Conservation (phyloP, 805 yeast genomes). For the Scheffersomyces lignosus region DNA sequence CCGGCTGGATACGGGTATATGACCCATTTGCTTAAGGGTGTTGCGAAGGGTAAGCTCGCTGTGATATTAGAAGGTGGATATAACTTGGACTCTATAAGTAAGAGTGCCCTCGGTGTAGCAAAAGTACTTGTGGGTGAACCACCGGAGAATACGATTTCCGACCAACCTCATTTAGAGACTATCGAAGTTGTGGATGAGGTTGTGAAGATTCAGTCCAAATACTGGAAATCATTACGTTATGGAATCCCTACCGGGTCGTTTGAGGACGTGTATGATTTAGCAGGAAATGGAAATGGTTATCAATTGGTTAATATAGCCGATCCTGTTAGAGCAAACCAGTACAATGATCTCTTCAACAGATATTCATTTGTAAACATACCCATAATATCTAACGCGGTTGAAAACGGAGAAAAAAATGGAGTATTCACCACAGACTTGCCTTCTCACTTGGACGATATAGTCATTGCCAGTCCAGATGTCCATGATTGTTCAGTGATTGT, state of each 20-base stretch:
- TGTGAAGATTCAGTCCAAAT: slow-evolving; percentile 72
- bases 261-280: slow-evolving; percentile 41
- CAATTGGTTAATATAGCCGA: slow-evolving; percentile 60
- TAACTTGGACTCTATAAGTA: slow-evolving; percentile 85
- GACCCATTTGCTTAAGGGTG: slow-evolving; percentile 86
- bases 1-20: slow-evolving; percentile 96
- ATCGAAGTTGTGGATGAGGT: slow-evolving; percentile 82
- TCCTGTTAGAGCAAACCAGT: slow-evolving; percentile 73
- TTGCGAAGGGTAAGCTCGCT: slow-evolving; percentile 86
- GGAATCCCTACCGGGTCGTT: slow-evolving; percentile 49
- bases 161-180: slow-evolving; percentile 72
- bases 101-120: slow-evolving; percentile 88
- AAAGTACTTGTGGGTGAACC: slow-evolving; percentile 93
- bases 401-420: slow-evolving; percentile 16
- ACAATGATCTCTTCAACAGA: slow-evolving; percentile 51
- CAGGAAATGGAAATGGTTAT: slow-evolving; percentile 22
- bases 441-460: slow-evolving; percentile 57
- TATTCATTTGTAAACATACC: slow-evolving; percentile 71
- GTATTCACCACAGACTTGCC: slow-evolving; percentile 44
- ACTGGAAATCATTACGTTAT: slow-evolving; percentile 83
- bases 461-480: slow-evolving; percentile 70
- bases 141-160: slow-evolving; percentile 71
- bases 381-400: slow-evolving; percentile 36
- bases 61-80: slow-evolving; percentile 97
- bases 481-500: slow-evolving; percentile 63